These are phyloP conservation scores for Paecilomyces fulvus DNA, from an alignment of 2,329 filamentous ascomycete species.

Conservation along the genomic window DNA sequence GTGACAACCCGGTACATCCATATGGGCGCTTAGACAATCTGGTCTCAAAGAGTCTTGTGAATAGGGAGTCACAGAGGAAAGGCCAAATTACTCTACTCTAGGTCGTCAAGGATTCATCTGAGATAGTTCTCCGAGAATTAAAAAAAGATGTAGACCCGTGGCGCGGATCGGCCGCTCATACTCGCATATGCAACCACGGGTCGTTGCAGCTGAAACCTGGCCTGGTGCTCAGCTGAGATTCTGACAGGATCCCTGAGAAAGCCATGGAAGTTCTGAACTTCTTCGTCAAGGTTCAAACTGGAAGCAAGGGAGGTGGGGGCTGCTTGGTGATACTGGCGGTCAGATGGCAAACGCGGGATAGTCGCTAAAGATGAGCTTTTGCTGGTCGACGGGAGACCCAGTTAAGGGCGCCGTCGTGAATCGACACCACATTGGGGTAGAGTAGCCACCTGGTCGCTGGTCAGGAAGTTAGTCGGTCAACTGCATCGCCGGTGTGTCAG, in stretches of 20 bases:
- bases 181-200: conserved; percentile 21
- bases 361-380: background rate
- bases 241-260: background rate
- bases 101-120: background rate
- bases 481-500: conserved; percentile 3
- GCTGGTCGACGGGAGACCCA: background rate
- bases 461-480: conserved; percentile 1
- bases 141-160: conserved; percentile 1
- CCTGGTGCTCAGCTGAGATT: conserved; percentile 7
- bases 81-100: background rate
- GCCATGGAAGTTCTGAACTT: background rate
- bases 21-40: background rate
- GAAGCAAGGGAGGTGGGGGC: conserved; percentile 1
- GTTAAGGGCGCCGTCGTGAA: background rate
- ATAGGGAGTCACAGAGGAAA: background rate
- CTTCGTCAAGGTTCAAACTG: background rate
- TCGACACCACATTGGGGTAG: conserved; percentile 2
- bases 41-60: background rate
- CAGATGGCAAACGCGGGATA: background rate
- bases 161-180: conserved; percentile 9
- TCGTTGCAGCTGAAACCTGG: conserved; percentile 18
- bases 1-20: background rate
- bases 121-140: background rate
- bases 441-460: conserved; percentile 2
- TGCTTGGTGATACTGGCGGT: background rate